Percentiles rank a stretch among this genome's conserved stretches.
Conservation (phyloP, 2,329 filamentous ascomycete genomes). For the Akanthomyces uredinophilus region DNA sequence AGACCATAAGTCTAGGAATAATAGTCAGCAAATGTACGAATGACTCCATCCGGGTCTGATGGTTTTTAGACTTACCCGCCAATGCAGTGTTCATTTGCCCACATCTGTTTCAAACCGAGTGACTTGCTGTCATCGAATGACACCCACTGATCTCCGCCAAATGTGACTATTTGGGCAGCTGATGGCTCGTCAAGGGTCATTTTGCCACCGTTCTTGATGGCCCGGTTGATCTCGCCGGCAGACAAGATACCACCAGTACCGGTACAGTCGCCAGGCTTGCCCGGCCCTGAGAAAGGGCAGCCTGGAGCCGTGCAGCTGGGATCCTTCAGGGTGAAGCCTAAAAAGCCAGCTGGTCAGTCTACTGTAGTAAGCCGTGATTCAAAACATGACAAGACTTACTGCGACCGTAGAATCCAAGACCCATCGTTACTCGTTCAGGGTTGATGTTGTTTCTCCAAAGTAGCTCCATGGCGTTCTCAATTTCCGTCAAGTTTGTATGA, state of each 20-base stretch:
- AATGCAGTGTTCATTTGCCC: not conserved
- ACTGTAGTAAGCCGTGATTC: not conserved
- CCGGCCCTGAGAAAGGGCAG: not conserved
- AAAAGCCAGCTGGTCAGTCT: not conserved
- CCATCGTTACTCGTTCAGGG: not conserved
- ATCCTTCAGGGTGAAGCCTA: not conserved
- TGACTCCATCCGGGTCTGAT: not conserved
- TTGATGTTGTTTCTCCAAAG: constrained; percentile 21
- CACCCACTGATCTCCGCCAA: not conserved
- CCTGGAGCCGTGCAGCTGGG: not conserved
- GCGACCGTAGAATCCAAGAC: not conserved
- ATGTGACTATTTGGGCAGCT: not conserved
- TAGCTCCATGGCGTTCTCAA: constrained; percentile 35
- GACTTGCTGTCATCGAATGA: not conserved
- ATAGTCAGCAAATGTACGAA: not conserved
- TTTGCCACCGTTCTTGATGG: not conserved
- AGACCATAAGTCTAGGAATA: not conserved
- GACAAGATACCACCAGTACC: not conserved
- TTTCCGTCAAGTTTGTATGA: constrained; percentile 43
- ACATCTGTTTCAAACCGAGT: not conserved
- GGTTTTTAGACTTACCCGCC: not conserved
- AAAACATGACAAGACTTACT: not conserved
- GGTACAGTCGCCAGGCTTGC: not conserved
- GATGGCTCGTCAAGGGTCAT: not conserved
- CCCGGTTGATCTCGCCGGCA: not conserved